phyloP scores from a whole-genome alignment of 2,329 filamentous ascomycete species.

The Trichoderma citrinoviride region DNA sequence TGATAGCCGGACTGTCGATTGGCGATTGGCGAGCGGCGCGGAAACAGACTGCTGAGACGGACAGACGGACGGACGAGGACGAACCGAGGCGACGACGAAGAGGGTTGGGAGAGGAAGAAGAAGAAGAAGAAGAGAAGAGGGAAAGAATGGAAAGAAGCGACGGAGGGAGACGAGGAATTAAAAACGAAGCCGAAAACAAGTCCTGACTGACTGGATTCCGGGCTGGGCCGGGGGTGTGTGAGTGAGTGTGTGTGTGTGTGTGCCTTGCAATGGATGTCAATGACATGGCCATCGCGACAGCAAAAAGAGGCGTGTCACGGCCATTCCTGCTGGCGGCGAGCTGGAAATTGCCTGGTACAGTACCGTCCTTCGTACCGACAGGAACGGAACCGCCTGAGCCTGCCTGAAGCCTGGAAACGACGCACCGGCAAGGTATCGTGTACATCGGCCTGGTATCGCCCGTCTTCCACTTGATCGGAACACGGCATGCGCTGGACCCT shows the following conservation, averaged over 20 bases:
- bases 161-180: slow-evolving; percentile 1
- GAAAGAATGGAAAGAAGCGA: not conserved
- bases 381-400: not conserved
- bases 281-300: not conserved
- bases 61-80: not conserved
- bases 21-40: slow-evolving; percentile 11
- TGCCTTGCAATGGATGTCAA: not conserved
- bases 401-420: too few species aligned
- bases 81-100: slow-evolving; percentile 19
- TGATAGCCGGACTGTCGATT: slow-evolving; percentile 13
- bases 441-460: too few species aligned
- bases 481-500: slow-evolving; percentile 22
- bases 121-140: slow-evolving; percentile 10
- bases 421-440: too few species aligned
- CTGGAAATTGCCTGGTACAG: not conserved
- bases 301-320: not conserved
- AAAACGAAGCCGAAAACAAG: not conserved
- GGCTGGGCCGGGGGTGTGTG: not conserved
- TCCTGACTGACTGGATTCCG: slow-evolving; percentile 2
- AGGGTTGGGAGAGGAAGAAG: slow-evolving; percentile 1
- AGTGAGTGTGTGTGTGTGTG: not conserved
- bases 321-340: not conserved
- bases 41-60: not conserved
- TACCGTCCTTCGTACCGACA: slow-evolving; percentile 3
- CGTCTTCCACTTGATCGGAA: slow-evolving; percentile 17